A percentile compares a stretch with the other conserved stretches of the same genome.
These are phyloP conservation scores for Wickerhamiella musiphila DNA, from an alignment of 805 yeast species.

Conservation along the genomic window DNA sequence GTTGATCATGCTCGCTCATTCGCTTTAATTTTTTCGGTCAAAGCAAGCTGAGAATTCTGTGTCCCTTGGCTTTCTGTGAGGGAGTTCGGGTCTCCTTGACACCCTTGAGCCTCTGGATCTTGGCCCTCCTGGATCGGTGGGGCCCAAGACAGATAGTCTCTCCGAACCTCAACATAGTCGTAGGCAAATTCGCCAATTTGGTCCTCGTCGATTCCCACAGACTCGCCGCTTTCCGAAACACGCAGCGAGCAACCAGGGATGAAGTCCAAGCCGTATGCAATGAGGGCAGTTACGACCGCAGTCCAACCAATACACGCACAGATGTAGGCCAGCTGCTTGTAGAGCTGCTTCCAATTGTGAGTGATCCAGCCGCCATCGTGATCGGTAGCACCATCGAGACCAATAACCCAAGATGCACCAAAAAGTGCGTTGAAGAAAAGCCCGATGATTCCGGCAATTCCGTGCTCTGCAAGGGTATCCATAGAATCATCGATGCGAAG, in stretches of 20 bases:
- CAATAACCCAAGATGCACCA: constrained; percentile 75
- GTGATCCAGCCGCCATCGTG: constrained; percentile 87
- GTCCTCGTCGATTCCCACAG: constrained; percentile 83
- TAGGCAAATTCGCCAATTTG: constrained; percentile 98
- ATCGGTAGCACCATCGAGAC: constrained; percentile 71
- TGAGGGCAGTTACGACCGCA: constrained; percentile 55
- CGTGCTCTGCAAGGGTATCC: constrained; percentile 98
- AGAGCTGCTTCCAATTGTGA: constrained; percentile 80
- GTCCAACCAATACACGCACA: constrained; percentile 61
- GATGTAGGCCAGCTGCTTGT: constrained; percentile 74
- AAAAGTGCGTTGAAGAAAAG: constrained; percentile 75
- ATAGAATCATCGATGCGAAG: constrained; percentile 77
- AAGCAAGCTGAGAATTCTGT: too few relatives aligned
- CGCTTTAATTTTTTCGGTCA: too few relatives aligned
- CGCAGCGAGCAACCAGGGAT: constrained; percentile 74
- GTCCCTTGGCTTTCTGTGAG: too few relatives aligned
- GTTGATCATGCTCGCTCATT: too few relatives aligned
- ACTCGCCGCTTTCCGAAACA: constrained; percentile 72
- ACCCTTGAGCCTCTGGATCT: too few relatives aligned
- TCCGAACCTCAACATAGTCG: constrained; percentile 89
- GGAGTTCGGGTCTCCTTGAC: too few relatives aligned
- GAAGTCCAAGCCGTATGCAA: constrained; percentile 54
- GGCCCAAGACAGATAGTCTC: constrained; percentile 47
- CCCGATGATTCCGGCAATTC: constrained; percentile 85
- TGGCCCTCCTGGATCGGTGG: constrained; percentile 13